Base-by-base conservation (phyloP, 2,329 filamentous ascomycete genomes). In the Paecilomyces sp. region DNA sequence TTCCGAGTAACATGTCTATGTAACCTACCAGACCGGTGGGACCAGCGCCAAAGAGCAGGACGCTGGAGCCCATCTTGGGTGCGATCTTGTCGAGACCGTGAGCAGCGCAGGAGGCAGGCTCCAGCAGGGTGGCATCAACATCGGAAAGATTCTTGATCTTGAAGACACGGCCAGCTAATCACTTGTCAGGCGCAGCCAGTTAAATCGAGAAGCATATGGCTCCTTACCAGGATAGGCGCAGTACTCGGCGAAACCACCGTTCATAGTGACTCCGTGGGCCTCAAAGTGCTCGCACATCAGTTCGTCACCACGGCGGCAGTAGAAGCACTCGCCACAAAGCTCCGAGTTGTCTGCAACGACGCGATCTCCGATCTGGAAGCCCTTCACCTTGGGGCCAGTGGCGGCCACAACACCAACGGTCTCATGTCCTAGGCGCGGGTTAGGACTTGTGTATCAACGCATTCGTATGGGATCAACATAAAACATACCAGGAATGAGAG, bases 181-280 rank as follows among this genome's bases (percentile, higher is more conserved):
- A n/a, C 41, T 11, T 22, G 62, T 67, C 58, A 68, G 60, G 33
- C 15, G 4, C 28, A 31, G 22, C 30, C 8, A 30, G 31, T 5
- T 13, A 15, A 52, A 12, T 51, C 18, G 22, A 47, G 53, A 30
- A 41, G 22, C 25, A 51, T 22, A 22, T 8, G 22, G 22, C 8
- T 22, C 55, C 66, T 58, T 68, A 75, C 68, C 68, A 59, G 77
- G 80, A 65, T 81, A 84, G 13, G 79, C 77, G 63, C 80, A 83
- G 79, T 89, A 91, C 72, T 90, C 87, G 56, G 88, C 88, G 67
- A 90, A 90, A 31, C 88, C 87, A 66, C 88, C 88, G 63, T 88
- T 84, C 74, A 89, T 80, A 70, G 70, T 72, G 47, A 74, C 74
- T 62, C 71, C 86, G 65, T 88, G 86, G 22, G 85, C 85, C 65